These are phyloP conservation scores for Carpinus viminea DNA, from an alignment of 306 rosid genomes.

Conservation along the genomic window DNA sequence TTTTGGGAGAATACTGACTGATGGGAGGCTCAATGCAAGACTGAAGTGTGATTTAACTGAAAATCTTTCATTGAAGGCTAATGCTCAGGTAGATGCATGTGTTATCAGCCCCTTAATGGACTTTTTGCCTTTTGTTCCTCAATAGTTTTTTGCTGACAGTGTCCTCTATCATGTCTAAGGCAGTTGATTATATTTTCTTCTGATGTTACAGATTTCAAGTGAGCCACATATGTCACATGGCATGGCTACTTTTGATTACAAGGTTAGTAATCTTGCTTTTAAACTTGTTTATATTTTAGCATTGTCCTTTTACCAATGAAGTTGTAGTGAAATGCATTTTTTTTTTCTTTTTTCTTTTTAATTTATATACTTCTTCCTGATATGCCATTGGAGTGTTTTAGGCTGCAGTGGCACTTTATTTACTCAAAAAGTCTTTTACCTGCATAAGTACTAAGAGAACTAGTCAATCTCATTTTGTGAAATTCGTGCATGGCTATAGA, in stretches of 20 bases:
- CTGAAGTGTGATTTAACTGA: slow-evolving; percentile 82
- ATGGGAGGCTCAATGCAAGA: slow-evolving; percentile 93
- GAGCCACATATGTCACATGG: slow-evolving; percentile 99
- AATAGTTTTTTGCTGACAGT: background rate
- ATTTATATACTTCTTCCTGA: background rate
- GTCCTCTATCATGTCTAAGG: background rate
- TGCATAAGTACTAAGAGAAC: background rate
- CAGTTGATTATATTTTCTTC: slow-evolving; percentile 6
- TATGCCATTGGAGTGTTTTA: background rate
- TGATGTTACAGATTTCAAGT: slow-evolving; percentile 64
- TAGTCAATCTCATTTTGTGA: background rate
- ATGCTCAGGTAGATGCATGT: slow-evolving; percentile 69
- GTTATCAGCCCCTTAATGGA: background rate
- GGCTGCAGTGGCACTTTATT: background rate
- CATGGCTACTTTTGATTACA: slow-evolving; percentile 60
- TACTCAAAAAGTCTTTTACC: background rate
- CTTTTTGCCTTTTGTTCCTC: background rate
- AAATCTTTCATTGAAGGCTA: slow-evolving; percentile 80
- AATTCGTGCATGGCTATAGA: background rate
- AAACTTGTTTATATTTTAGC: slow-evolving; percentile 8
- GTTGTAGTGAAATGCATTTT: background rate
- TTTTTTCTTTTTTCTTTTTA: background rate
- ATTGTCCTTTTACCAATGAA: slow-evolving; percentile 5
- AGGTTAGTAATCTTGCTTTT: slow-evolving; percentile 46
- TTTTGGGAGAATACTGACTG: slow-evolving; percentile 79